These are phyloP conservation scores for Exserohilum rostratum DNA, from an alignment of 2,329 filamentous ascomycete species.

Conservation along the genomic window DNA sequence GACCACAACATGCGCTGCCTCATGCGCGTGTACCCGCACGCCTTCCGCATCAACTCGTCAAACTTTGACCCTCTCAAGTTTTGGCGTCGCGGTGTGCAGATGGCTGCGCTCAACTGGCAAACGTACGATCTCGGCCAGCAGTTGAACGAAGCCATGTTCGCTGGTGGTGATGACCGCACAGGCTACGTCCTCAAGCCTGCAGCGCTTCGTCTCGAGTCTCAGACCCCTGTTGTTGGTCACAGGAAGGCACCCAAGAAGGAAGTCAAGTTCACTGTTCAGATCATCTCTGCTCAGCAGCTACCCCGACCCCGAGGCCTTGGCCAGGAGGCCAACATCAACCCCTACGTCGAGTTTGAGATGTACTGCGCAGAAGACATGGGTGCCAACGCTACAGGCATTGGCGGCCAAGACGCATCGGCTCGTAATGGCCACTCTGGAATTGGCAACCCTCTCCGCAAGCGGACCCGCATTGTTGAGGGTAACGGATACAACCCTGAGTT, in stretches of 20 bases:
- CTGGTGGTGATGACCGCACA: constrained; percentile 80
- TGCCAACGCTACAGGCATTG: constrained; percentile 71
- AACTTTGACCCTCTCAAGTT: constrained; percentile 95
- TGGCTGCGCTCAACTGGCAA: constrained; percentile 98
- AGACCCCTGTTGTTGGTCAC: constrained; percentile 53
- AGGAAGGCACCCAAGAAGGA: constrained; percentile 77
- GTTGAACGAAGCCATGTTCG: constrained; percentile 97
- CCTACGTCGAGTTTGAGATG: constrained; percentile 93
- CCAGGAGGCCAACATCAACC: constrained; percentile 79
- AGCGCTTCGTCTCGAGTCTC: constrained; percentile 66
- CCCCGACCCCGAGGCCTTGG: constrained; percentile 79
- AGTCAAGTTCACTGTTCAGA: constrained; percentile 82
- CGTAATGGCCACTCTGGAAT: constrained; percentile 70
- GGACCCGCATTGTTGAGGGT: constrained; percentile 79
- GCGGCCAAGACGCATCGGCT: constrained; percentile 68
- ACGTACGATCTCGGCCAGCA: constrained; percentile 96
- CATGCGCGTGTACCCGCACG: constrained; percentile 92
- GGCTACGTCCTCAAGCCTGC: constrained; percentile 94
- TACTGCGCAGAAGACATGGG: constrained; percentile 92
- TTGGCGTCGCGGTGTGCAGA: constrained; percentile 95
- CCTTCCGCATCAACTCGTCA: constrained; percentile 79
- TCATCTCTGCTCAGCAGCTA: constrained; percentile 93
- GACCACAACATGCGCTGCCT: constrained; percentile 85
- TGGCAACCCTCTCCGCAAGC: constrained; percentile 74
- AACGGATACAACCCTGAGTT: constrained; percentile 96